These are phyloP conservation scores for Colletotrichum cordylinicola DNA, from an alignment of 2,329 filamentous ascomycete genomes.

Conservation along the genomic window DNA sequence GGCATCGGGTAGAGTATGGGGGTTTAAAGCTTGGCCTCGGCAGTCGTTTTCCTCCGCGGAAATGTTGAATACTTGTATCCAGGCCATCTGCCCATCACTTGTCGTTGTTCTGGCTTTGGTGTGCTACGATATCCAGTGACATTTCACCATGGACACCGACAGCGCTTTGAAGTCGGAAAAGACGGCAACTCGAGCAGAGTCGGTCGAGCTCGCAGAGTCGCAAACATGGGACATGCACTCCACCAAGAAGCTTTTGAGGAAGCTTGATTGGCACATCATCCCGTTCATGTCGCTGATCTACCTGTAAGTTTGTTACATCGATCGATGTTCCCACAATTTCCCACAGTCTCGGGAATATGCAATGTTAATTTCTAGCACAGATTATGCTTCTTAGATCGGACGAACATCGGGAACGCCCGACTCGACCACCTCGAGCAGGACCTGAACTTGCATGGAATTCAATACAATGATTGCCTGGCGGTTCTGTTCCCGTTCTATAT, in stretches of 20 bases:
- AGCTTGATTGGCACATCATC: constrained; percentile 56
- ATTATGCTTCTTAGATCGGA: constrained; percentile 29
- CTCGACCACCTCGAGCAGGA: constrained; percentile 22
- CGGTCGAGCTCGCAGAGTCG: constrained; percentile 5
- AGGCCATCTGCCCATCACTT: not conserved
- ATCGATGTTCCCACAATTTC: not conserved
- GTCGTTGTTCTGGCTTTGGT: not conserved
- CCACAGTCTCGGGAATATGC: constrained; percentile 30
- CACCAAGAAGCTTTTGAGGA: constrained; percentile 50
- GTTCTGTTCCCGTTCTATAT: constrained; percentile 27
- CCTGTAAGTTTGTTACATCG: constrained; percentile 35
- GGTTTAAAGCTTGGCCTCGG: constrained; percentile 17
- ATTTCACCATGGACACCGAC: not conserved
- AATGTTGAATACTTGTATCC: not conserved
- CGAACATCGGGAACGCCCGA: constrained; percentile 22
- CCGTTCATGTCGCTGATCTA: constrained; percentile 61
- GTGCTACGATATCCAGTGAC: not conserved
- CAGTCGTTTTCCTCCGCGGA: not conserved
- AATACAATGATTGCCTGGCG: constrained; percentile 27
- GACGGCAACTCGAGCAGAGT: not conserved
- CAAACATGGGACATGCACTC: constrained; percentile 25
- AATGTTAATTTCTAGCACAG: constrained; percentile 35
- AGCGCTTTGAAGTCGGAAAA: constrained; percentile 1
- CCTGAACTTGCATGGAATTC: not conserved
- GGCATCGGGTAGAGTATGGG: not conserved